phyloP scores from a whole-genome alignment of 2,329 filamentous ascomycete species.

The Neofusicoccum parvum region DNA sequence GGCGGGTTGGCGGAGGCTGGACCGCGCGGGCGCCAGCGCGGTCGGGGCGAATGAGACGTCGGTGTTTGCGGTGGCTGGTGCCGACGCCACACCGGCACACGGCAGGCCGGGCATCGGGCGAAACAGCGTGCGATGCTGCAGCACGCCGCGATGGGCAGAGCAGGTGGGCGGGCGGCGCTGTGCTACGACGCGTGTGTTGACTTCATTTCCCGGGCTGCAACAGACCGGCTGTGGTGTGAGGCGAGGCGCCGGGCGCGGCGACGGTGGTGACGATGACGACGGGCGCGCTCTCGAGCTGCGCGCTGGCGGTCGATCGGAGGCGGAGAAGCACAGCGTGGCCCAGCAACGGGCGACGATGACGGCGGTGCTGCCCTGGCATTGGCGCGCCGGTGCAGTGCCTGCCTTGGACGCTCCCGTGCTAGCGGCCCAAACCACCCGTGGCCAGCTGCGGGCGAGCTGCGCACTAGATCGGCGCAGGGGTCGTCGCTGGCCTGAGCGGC shows the following conservation, averaged over 20 bases:
- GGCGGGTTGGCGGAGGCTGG: constrained; percentile 1
- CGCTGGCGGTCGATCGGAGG: neutral
- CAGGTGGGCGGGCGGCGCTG: neutral
- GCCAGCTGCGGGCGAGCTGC: constrained; percentile 1
- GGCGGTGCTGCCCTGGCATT: neutral
- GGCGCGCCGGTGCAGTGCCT: constrained; percentile 5
- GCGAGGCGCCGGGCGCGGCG: neutral
- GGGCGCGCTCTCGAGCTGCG: neutral
- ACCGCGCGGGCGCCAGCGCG: neutral
- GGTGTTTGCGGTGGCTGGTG: constrained; percentile 14
- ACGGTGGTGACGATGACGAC: neutral
- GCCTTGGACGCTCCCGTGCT: constrained; percentile 16
- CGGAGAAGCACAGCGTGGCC: neutral
- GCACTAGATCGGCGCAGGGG: constrained; percentile 19
- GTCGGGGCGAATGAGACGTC: neutral
- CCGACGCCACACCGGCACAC: constrained; percentile 1
- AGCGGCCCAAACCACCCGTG: constrained; percentile 3
- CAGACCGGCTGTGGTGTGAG: constrained; percentile 1
- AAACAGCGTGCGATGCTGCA: neutral
- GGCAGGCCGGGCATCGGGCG: neutral
- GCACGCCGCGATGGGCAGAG: neutral
- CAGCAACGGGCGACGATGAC: constrained; percentile 8
- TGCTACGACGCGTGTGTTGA: constrained; percentile 5
- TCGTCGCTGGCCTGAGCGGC: constrained; percentile 1
- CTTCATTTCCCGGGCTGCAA: neutral